Evolutionary conservation across 768 basidiomycete species (phyloP).

Genomic region (Boletales sp.): DNA sequence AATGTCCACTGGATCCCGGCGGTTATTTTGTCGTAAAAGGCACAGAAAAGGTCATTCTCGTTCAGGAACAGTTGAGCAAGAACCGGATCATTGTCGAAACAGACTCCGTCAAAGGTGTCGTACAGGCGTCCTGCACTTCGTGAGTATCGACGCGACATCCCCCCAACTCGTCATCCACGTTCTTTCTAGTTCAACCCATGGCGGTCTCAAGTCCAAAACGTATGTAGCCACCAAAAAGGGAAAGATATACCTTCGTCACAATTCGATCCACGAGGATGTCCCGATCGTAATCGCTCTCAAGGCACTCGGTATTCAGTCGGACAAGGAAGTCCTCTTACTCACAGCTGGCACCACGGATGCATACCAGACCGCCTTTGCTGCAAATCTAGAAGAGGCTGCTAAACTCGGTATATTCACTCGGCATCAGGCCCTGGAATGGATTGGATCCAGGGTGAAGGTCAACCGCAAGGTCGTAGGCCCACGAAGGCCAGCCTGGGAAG

Average conservation of each 20-base stretch:
- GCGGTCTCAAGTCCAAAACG: conserved; percentile 91
- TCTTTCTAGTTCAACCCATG: conserved; percentile 64
- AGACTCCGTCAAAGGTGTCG: conserved; percentile 82
- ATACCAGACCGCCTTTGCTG: conserved; percentile 82
- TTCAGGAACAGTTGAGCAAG: conserved; percentile 98
- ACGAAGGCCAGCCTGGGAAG: conserved; percentile 84
- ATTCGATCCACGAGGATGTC: conserved; percentile 95
- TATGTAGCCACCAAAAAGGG: conserved; percentile 95
- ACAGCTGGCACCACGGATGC: conserved; percentile 90
- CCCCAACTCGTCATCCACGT: conserved; percentile 6
- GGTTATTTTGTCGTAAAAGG: conserved; percentile 99
- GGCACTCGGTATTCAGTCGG: conserved; percentile 93
- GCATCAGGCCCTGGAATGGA: conserved; percentile 92
- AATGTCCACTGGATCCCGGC: conserved; percentile 98
- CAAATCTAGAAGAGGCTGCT: conserved; percentile 92
- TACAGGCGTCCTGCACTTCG: conserved; percentile 96
- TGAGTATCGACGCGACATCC: conserved; percentile 38
- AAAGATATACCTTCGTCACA: conserved; percentile 94
- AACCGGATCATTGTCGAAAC: conserved; percentile 99
- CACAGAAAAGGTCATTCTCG: conserved; percentile 98
- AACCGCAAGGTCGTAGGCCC: conserved; percentile 80
- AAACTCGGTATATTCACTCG: conserved; percentile 88
- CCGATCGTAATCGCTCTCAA: conserved; percentile 96
- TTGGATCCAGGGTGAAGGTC: conserved; percentile 89
- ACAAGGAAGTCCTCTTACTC: conserved; percentile 94